These are phyloP conservation scores for Metschnikowia orientalis DNA, from an alignment of 805 yeast species.

Conservation along the genomic window DNA sequence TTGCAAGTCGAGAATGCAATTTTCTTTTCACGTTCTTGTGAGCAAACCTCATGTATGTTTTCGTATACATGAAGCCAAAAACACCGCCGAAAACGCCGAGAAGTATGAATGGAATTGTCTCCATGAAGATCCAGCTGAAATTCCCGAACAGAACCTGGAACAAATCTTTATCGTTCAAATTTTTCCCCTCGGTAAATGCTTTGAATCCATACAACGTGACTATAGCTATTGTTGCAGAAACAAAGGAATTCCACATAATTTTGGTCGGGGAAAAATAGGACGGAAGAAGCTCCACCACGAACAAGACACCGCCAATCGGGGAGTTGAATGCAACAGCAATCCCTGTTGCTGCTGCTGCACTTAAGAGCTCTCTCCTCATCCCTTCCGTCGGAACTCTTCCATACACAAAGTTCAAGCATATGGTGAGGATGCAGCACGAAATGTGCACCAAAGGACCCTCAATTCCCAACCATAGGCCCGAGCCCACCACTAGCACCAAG, in stretches of 20 bases:
- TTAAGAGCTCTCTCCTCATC: conserved; percentile 55
- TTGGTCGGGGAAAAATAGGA: conserved; percentile 59
- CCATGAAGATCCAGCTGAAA: conserved; percentile 68
- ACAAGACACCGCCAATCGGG: conserved; percentile 84
- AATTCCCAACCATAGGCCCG: conserved; percentile 79
- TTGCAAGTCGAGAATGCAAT: conserved; percentile 14
- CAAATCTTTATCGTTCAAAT: conserved; percentile 43
- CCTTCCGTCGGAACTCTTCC: conserved; percentile 47
- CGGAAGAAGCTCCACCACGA: conserved; percentile 65
- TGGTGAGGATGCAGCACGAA: conserved; percentile 49
- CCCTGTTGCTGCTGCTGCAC: conserved; percentile 81
- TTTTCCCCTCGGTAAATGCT: conserved; percentile 36
- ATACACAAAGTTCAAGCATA: conserved; percentile 30
- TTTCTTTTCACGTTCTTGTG: conserved; percentile 30
- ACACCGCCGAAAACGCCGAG: conserved; percentile 70
- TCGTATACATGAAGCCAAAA: conserved; percentile 53
- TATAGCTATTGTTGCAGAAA: conserved; percentile 71
- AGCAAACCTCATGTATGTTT: conserved; percentile 37
- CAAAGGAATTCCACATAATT: conserved; percentile 80
- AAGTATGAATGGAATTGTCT: conserved; percentile 64
- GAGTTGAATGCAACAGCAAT: conserved; percentile 81
- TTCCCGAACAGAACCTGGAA: conserved; percentile 65
- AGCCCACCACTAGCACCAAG: conserved; percentile 60
- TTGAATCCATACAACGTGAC: conserved; percentile 46
- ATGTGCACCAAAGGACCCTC: conserved; percentile 87